Percentiles rank a stretch among this genome's conserved stretches.
phyloP scores from a whole-genome alignment of 495 filamentous ascomycete genomes.

The Penicillium steckii region DNA sequence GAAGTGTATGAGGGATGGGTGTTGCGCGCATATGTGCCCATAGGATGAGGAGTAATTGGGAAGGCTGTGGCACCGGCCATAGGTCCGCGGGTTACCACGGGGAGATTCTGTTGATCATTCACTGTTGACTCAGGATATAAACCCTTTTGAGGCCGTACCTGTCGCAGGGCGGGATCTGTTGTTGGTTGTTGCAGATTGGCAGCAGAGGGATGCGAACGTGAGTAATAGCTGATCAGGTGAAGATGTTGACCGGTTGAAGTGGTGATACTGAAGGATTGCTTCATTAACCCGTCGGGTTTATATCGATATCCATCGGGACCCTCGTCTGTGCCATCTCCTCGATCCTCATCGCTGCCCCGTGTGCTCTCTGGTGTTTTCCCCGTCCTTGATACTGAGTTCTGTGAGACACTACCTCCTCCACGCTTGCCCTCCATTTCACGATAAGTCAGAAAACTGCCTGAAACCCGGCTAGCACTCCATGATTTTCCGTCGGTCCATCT shows the following conservation, averaged over 20 bases:
- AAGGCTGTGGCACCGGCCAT: slow-evolving; percentile 55
- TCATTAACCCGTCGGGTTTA: slow-evolving; percentile 96
- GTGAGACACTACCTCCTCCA: slow-evolving; percentile 58
- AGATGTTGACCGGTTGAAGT: slow-evolving; percentile 87
- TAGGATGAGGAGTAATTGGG: slow-evolving; percentile 49
- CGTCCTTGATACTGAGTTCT: slow-evolving; percentile 51
- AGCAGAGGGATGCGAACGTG: slow-evolving; percentile 67
- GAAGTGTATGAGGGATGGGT: slow-evolving; percentile 45
- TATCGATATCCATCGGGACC: slow-evolving; percentile 96
- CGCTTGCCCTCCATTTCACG: slow-evolving; percentile 99
- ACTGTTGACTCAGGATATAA: slow-evolving; percentile 98
- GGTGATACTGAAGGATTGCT: slow-evolving; percentile 99
- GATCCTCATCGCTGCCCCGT: slow-evolving; percentile 74
- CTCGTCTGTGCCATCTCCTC: slow-evolving; percentile 68
- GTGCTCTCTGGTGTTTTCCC: slow-evolving; percentile 80
- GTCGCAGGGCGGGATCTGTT: slow-evolving; percentile 73
- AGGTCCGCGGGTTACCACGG: slow-evolving; percentile 61
- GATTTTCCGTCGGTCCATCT: slow-evolving; percentile 99
- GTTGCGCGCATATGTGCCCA: slow-evolving; percentile 50
- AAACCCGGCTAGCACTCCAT: slow-evolving; percentile 97
- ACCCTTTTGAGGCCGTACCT: slow-evolving; percentile 82
- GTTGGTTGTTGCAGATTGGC: slow-evolving; percentile 73
- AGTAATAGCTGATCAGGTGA: slow-evolving; percentile 95
- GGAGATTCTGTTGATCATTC: slow-evolving; percentile 71
- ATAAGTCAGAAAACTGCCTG: slow-evolving; percentile 96